These are phyloP conservation scores for Leishmania gerbilli DNA, from an alignment of 208 protist species.

Conservation along the genomic window DNA sequence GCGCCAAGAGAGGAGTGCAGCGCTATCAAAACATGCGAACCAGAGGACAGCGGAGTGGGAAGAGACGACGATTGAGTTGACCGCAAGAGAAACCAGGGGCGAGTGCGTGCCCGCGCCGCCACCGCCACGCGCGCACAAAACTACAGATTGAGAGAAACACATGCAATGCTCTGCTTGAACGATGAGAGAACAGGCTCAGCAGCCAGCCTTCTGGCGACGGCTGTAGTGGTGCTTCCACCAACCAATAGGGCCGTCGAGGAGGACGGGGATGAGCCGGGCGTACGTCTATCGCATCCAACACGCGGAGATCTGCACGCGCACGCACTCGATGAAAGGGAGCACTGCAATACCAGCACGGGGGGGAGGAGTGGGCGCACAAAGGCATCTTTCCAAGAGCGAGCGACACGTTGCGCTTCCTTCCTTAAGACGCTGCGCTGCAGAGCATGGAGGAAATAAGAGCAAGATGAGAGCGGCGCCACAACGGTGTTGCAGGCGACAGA, in stretches of 20 bases:
- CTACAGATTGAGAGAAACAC: not conserved
- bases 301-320: not conserved
- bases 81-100: not conserved
- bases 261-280: not conserved
- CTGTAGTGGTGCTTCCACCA: no score
- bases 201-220: not conserved
- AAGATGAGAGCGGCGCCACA: no score
- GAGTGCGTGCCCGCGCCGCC: not conserved
- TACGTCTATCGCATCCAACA: not conserved
- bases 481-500: not conserved
- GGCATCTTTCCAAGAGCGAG: not conserved
- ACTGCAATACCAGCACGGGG: no score
- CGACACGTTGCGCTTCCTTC: not conserved
- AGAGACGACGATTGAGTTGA: not conserved
- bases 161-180: not conserved
- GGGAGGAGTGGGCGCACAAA: not conserved
- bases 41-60: not conserved
- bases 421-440: no score
- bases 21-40: not conserved
- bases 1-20: not conserved
- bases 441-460: no score
- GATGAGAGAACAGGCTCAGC: not conserved
- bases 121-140: no score
- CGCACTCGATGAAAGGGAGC: not conserved
- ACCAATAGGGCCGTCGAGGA: not conserved